Conservation (phyloP, 495 filamentous ascomycete genomes). For the Podospora bellae-mahoneyi region DNA sequence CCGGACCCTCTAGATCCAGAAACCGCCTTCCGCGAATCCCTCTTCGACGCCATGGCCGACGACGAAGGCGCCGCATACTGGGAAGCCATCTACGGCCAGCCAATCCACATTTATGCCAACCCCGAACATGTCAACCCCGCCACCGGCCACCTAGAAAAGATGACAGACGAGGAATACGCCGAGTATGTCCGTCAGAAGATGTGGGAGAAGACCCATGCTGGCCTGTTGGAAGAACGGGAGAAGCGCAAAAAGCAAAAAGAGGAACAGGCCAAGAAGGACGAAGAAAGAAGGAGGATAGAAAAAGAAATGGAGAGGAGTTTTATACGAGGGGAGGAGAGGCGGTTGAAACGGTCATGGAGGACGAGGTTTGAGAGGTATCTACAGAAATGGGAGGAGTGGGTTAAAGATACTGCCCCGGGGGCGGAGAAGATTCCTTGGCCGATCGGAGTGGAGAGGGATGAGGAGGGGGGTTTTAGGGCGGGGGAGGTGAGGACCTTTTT, state of each 20-base stretch:
- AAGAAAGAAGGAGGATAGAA: slow-evolving; percentile 48
- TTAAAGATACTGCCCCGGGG: slow-evolving; percentile 33
- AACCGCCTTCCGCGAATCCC: slow-evolving; percentile 84
- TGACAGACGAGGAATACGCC: slow-evolving; percentile 90
- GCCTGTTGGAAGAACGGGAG: slow-evolving; percentile 54
- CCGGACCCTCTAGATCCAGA: slow-evolving; percentile 58
- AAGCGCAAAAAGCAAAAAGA: slow-evolving; percentile 43
- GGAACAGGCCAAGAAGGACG: slow-evolving; percentile 35
- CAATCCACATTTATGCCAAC: slow-evolving; percentile 54
- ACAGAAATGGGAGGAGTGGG: slow-evolving; percentile 55
- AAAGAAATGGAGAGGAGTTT: slow-evolving; percentile 49
- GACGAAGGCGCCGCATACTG: slow-evolving; percentile 95
- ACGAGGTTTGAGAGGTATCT: slow-evolving; percentile 63
- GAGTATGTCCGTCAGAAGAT: slow-evolving; percentile 78
- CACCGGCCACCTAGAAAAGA: slow-evolving; percentile 64
- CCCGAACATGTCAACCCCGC: slow-evolving; percentile 24
- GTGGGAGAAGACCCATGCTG: slow-evolving; percentile 84
- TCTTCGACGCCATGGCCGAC: slow-evolving; percentile 98
- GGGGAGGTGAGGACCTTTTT: slow-evolving; percentile 39
- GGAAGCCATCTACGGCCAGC: slow-evolving; percentile 92
- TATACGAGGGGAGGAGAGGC: slow-evolving; percentile 45
- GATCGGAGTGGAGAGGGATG: slow-evolving; percentile 52
- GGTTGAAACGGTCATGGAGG: slow-evolving; percentile 35
- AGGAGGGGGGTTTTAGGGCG: slow-evolving; percentile 7
- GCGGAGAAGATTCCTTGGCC: slow-evolving; percentile 70